Base-by-base conservation (phyloP, 1,139 yeast genomes). In the Wickerhamiella infanticola region DNA sequence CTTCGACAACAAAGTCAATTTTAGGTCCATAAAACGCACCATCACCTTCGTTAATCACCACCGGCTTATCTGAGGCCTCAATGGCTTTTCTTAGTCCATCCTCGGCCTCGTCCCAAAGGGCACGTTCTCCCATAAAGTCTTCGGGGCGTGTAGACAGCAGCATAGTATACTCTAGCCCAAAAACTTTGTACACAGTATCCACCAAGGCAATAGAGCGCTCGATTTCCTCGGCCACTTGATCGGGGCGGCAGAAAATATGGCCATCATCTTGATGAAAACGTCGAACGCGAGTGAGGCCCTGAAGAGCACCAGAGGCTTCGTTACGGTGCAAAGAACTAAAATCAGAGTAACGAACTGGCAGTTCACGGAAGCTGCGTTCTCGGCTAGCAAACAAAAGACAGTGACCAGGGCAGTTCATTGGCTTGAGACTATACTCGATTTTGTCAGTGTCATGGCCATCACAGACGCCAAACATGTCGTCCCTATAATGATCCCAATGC, bases 321-420 rank as follows among this genome's bases (percentile, higher is more conserved):
- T 90, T 90, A 69, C 98, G 76, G 68, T 90, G 97, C 57, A 90
- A 72, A 44, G 88, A 94, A 61, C 95, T 94, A 63, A 90, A 86
- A 65, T 90, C 98, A 53, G 95, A 93, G 64, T 83, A 86, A 70
- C 97, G 79, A 79, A 94, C 77, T 52, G 98, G 98, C 63, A 90
- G 71, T 62, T 90, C 97, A 60, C 94, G 77, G 68, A 86, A 85
- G 2, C 95, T 83, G 64, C 95, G 79, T 62, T 84, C 94, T 62
- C 90, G 78, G 46, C 86, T 67, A 59, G 81, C 80, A 70, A 83
- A 90, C 61, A 90, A 73, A 53, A 90, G 64, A 71, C 97, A 88
- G 66, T 90, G 98, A 44, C 97, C 97, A 23, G 98, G 98, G 69
- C 97, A 88, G 69, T 90, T 90, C 98, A 90, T 90, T 55, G 98